Evolutionary conservation across 2,329 filamentous ascomycete species (phyloP).

Genomic region (Cercospora brassicicola): DNA sequence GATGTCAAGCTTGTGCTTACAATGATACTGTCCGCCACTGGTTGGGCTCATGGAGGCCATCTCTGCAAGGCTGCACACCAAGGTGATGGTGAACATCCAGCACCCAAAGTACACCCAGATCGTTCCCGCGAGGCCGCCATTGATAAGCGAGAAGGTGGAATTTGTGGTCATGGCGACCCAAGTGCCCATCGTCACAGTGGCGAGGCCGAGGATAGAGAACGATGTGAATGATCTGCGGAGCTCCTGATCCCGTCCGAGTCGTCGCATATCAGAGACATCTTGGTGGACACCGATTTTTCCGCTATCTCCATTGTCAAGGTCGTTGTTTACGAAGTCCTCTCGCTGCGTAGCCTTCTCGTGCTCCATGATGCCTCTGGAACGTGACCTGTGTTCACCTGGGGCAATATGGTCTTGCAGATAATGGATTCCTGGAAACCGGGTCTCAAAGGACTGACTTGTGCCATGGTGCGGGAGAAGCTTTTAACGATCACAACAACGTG

Average conservation of each 20-base stretch:
- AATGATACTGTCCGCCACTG: conserved; percentile 26
- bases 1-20: not conserved
- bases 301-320: not conserved
- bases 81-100: conserved; percentile 22
- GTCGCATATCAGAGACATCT: conserved; percentile 19
- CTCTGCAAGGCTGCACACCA: conserved; percentile 31
- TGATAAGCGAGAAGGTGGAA: conserved; percentile 24
- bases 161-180: conserved; percentile 30
- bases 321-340: not conserved
- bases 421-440: not conserved
- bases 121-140: conserved; percentile 28
- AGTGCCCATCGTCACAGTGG: conserved; percentile 20
- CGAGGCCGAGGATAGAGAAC: conserved; percentile 15
- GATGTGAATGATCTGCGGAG: conserved; percentile 10
- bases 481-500: conserved; percentile 4
- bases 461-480: not conserved
- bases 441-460: not conserved
- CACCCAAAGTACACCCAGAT: conserved; percentile 25
- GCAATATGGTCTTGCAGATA: not conserved
- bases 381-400: not conserved
- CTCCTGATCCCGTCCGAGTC: conserved; percentile 16
- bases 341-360: not conserved
- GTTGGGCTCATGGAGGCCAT: conserved; percentile 35
- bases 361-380: not conserved
- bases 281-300: conserved; percentile 7